Evolutionary conservation across 345 rosid species (phyloP).

Genomic region (Sisymbrium irio): DNA sequence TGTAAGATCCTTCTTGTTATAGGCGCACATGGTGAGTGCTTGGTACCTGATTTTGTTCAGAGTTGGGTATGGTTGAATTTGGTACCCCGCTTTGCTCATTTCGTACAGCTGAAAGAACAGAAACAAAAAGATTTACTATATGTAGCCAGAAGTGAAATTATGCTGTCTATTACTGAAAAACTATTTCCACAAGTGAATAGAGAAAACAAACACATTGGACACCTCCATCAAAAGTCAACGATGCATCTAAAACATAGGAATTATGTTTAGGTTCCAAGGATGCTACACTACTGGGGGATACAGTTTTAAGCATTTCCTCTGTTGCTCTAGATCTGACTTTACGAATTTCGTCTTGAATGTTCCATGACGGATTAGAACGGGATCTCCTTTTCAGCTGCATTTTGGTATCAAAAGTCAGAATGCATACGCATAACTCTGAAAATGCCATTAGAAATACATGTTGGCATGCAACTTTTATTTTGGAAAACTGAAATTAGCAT

Average conservation of each 20-base stretch:
- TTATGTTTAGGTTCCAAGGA: slow-evolving; percentile 40
- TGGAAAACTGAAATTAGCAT: neutral
- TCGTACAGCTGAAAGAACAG: slow-evolving; percentile 26
- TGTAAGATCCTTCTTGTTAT: slow-evolving; percentile 1
- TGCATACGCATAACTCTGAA: neutral
- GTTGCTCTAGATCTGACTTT: slow-evolving; percentile 89
- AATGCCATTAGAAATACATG: slow-evolving; percentile 1
- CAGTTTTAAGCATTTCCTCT: slow-evolving; percentile 67
- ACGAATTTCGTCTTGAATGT: slow-evolving; percentile 79
- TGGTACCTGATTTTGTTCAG: slow-evolving; percentile 35
- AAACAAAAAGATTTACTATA: neutral
- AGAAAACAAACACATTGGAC: slow-evolving; percentile 29
- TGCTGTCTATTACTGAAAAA: slow-evolving; percentile 12
- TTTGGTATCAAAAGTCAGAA: slow-evolving; percentile 29
- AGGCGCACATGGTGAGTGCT: neutral
- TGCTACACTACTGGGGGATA: slow-evolving; percentile 44
- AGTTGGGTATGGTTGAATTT: slow-evolving; percentile 16
- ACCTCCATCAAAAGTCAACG: slow-evolving; percentile 35
- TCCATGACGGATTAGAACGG: slow-evolving; percentile 63
- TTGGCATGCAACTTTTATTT: slow-evolving; percentile 13
- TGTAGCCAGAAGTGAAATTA: slow-evolving; percentile 9
- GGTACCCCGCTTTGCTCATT: slow-evolving; percentile 27
- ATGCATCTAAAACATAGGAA: slow-evolving; percentile 32
- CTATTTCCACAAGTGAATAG: neutral
- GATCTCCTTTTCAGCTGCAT: slow-evolving; percentile 58